phyloP scores from a whole-genome alignment of 805 yeast genomes.

The Jamesozyma piceae region DNA sequence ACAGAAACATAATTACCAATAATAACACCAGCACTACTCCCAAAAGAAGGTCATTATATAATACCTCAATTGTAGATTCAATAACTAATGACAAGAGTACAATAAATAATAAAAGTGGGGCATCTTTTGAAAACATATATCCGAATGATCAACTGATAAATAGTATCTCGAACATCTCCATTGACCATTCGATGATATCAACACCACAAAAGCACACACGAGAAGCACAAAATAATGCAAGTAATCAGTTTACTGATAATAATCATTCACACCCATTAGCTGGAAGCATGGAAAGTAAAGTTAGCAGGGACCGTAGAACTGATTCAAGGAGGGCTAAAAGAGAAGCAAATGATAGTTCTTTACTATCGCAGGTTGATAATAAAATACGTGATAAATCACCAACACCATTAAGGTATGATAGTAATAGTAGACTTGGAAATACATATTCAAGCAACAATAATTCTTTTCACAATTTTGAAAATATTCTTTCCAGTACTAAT shows the following conservation, averaged over 20 bases:
- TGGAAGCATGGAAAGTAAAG: background rate
- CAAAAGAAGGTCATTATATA: background rate
- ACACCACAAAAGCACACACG: background rate
- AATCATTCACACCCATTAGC: background rate
- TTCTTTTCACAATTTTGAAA: background rate
- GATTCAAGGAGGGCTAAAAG: background rate
- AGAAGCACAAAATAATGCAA: background rate
- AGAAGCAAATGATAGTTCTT: background rate
- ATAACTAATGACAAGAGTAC: background rate
- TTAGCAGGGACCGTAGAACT: background rate
- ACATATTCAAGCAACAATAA: background rate
- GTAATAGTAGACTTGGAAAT: background rate
- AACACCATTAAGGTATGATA: background rate
- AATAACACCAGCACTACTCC: background rate
- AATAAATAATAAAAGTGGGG: background rate
- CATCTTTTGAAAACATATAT: background rate
- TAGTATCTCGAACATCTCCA: background rate
- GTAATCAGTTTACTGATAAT: background rate
- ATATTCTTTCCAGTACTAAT: background rate
- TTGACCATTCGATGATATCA: constrained; percentile 2
- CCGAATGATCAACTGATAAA: background rate
- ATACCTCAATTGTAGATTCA: background rate
- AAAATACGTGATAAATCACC: background rate
- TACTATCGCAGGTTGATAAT: background rate
- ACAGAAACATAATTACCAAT: background rate